A percentile compares a stretch with the other conserved stretches of the same genome.
phyloP scores from a whole-genome alignment of 2,329 filamentous ascomycete species.

The Colletotrichum kahawae region DNA sequence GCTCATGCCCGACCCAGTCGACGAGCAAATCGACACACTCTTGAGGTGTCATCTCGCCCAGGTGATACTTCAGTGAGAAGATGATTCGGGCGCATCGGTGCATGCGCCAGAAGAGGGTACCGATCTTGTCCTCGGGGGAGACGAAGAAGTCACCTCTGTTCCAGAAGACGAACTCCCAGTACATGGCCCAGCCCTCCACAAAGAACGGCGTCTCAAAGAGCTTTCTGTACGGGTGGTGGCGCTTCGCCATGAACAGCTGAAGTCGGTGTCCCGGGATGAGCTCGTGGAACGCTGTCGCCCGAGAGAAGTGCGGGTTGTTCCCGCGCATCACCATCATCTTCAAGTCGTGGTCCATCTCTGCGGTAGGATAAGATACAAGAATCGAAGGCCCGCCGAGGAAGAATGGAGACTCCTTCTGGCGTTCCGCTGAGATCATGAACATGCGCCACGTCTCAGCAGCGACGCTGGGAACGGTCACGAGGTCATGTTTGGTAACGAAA shows the following conservation, averaged over 20 bases:
- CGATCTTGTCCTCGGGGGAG: constrained; percentile 56
- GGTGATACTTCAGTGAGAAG: constrained; percentile 63
- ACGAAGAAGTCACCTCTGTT: constrained; percentile 54
- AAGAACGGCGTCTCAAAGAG: constrained; percentile 64
- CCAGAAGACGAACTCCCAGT: constrained; percentile 67
- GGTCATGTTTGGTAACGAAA: constrained; percentile 58
- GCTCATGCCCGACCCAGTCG: constrained; percentile 61
- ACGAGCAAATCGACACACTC: constrained; percentile 64
- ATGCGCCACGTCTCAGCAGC: constrained; percentile 60
- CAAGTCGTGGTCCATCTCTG: constrained; percentile 54
- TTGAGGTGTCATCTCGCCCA: constrained; percentile 56
- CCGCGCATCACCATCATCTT: constrained; percentile 66
- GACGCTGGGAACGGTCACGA: constrained; percentile 59
- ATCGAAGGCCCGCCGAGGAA: constrained; percentile 62
- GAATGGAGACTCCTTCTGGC: constrained; percentile 62
- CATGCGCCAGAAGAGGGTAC: constrained; percentile 67
- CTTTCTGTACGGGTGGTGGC: constrained; percentile 52
- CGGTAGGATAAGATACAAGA: constrained; percentile 61
- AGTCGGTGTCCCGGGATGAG: constrained; percentile 64
- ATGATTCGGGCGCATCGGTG: constrained; percentile 65
- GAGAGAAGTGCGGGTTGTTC: constrained; percentile 62
- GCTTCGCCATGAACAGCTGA: constrained; percentile 53
- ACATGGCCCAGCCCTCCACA: constrained; percentile 66
- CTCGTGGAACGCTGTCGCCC: constrained; percentile 66
- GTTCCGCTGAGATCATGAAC: constrained; percentile 59